phyloP scores from a whole-genome alignment of 176 grass and related monocot species.

The Dendrocalamus sinicus region DNA sequence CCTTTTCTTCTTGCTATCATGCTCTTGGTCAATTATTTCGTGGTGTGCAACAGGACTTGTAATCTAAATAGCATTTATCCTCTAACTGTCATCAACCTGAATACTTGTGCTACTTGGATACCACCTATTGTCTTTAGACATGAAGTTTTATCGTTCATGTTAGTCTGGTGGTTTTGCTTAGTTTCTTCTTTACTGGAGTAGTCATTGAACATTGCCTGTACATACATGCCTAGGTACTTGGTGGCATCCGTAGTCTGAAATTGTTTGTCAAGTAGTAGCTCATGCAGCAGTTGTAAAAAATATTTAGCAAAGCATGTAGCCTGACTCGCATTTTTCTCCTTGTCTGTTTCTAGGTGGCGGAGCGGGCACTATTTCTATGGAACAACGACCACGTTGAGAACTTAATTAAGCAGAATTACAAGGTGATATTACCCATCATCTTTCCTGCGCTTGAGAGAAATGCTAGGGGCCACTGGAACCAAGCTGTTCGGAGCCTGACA shows the following conservation, averaged over 20 bases:
- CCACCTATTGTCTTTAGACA: neutral
- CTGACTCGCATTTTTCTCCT: constrained; percentile 32
- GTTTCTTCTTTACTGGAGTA: neutral
- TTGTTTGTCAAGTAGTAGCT: neutral
- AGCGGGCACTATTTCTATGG: constrained; percentile 96
- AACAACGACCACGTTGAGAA: constrained; percentile 98
- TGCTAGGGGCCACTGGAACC: constrained; percentile 79
- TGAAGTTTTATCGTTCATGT: neutral
- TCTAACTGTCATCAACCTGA: neutral
- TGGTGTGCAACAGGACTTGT: neutral
- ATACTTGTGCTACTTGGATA: neutral
- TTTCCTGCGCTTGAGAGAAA: constrained; percentile 93
- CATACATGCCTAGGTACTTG: neutral
- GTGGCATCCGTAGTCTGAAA: neutral
- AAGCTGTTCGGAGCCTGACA: constrained; percentile 86
- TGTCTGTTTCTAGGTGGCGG: constrained; percentile 71
- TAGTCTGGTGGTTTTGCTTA: constrained; percentile 19
- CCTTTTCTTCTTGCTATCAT: constrained; percentile 26
- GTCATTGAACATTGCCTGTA: neutral
- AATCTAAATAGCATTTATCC: neutral
- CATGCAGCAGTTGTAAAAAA: neutral
- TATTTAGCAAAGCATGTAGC: constrained; percentile 21
- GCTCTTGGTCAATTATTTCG: neutral
- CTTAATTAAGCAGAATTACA: constrained; percentile 94
- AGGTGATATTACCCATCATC: constrained; percentile 91